Percentiles rank a stretch among this genome's conserved stretches.
phyloP scores from a whole-genome alignment of 164 flowering plant genomes.

The Taxillus chinensis region DNA sequence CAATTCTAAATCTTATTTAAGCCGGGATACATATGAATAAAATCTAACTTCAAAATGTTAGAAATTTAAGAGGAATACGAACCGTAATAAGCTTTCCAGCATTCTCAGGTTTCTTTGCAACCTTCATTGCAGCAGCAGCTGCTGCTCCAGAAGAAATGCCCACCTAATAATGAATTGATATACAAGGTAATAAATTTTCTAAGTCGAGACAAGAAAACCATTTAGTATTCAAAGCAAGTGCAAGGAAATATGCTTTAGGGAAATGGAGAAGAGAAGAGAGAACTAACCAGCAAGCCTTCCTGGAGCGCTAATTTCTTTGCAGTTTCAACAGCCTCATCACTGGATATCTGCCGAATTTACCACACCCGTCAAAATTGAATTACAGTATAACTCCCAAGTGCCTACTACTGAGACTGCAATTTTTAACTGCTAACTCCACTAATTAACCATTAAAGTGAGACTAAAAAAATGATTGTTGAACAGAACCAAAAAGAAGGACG shows the following conservation, averaged over 20 bases:
- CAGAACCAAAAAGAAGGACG: no score
- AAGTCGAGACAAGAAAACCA: no score
- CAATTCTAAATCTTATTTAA: no score
- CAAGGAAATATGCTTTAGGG: no score
- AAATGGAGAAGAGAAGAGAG: not conserved
- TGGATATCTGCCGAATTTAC: conserved; percentile 47
- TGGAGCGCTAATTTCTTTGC: conserved; percentile 86
- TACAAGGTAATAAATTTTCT: no score
- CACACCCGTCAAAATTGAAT: conserved; percentile 4
- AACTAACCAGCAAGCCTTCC: conserved; percentile 89
- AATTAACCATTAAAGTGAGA: no score
- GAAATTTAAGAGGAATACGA: conserved; percentile 11
- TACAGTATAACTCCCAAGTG: not conserved
- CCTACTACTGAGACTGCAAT: no score
- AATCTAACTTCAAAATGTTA: no score
- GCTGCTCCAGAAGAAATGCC: conserved; percentile 98
- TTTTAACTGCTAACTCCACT: no score
- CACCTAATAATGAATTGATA: conserved; percentile 13
- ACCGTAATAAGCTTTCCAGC: conserved; percentile 91
- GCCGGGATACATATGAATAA: no score
- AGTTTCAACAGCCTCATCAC: conserved; percentile 88
- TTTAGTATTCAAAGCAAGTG: no score
- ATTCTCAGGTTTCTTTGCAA: conserved; percentile 84
- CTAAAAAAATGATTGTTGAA: not conserved
- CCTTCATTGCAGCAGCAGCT: conserved; percentile 70